Percentiles rank a stretch among this genome's conserved stretches.
phyloP scores from a whole-genome alignment of 768 basidiomycete species.

The Hericium coralloides region DNA sequence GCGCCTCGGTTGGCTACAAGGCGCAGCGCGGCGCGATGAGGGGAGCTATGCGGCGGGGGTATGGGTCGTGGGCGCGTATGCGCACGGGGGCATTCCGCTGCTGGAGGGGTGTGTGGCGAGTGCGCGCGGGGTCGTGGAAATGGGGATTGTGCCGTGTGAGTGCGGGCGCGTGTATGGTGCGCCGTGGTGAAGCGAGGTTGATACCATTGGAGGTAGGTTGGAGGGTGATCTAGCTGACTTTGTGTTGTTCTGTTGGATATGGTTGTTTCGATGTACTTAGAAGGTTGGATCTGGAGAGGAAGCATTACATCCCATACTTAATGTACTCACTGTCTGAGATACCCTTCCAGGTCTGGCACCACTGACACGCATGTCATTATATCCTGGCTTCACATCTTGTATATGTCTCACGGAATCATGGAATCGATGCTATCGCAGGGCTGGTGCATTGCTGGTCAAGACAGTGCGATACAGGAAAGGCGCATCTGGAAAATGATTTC shows the following conservation, averaged over 20 bases:
- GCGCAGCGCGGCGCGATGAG: constrained; percentile 27
- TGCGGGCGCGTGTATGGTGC: constrained; percentile 8
- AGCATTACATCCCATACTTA: background rate
- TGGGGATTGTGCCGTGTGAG: constrained; percentile 17
- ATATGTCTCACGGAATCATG: too few relatives aligned
- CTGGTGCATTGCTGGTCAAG: too few relatives aligned
- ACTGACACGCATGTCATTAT: too few relatives aligned
- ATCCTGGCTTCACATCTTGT: too few relatives aligned
- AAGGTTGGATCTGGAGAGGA: background rate
- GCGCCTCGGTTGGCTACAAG: constrained; percentile 42
- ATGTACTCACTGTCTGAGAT: background rate
- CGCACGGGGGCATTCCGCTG: constrained; percentile 63
- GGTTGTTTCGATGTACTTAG: too few relatives aligned
- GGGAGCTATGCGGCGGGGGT: constrained; percentile 34
- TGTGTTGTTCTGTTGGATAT: background rate
- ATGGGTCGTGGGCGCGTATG: constrained; percentile 70
- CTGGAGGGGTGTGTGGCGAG: constrained; percentile 75
- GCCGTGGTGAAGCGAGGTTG: constrained; percentile 2
- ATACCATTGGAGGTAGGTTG: too few relatives aligned
- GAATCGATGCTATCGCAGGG: too few relatives aligned
- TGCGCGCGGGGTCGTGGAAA: constrained; percentile 43
- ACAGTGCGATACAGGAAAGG: too few relatives aligned
- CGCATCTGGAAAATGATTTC: too few relatives aligned
- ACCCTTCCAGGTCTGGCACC: too few relatives aligned
- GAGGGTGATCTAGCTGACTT: too few relatives aligned